These are phyloP conservation scores for Cornus kousa DNA, from an alignment of 148 eudicot genomes.

Conservation along the genomic window DNA sequence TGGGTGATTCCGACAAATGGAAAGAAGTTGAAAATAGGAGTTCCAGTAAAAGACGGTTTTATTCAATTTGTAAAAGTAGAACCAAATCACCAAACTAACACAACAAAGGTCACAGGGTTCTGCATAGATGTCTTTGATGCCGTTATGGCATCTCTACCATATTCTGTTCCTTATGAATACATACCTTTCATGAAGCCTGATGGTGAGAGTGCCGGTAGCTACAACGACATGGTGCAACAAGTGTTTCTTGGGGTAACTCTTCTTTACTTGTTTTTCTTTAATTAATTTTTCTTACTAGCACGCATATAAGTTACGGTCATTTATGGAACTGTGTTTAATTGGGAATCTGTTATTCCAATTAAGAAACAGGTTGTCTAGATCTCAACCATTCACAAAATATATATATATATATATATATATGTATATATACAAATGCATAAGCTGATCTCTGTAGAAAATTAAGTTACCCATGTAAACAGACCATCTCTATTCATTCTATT, in stretches of 20 bases:
- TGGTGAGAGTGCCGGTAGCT: background rate
- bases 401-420: too few species aligned
- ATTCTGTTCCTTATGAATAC: background rate
- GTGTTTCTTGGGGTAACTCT: conserved; percentile 22
- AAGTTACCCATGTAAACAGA: too few species aligned
- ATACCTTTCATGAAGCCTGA: background rate
- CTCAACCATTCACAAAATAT: too few species aligned
- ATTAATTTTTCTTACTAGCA: too few species aligned
- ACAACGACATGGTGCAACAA: conserved; percentile 20
- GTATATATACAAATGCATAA: too few species aligned
- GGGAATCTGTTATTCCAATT: too few species aligned
- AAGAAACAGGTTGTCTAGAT: too few species aligned
- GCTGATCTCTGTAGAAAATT: too few species aligned
- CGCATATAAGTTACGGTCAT: too few species aligned
- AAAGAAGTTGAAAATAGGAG: background rate
- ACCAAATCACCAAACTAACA: background rate
- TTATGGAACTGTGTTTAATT: too few species aligned
- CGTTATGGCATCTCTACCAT: background rate
- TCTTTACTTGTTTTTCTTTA: too few species aligned
- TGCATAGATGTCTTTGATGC: background rate
- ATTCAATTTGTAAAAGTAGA: background rate
- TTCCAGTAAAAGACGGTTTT: background rate
- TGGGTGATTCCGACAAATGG: background rate
- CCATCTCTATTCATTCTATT: background rate
- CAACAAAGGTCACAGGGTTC: background rate